Conservation (phyloP, 2,329 filamentous ascomycete species). For the Neofusicoccum laricinum region DNA sequence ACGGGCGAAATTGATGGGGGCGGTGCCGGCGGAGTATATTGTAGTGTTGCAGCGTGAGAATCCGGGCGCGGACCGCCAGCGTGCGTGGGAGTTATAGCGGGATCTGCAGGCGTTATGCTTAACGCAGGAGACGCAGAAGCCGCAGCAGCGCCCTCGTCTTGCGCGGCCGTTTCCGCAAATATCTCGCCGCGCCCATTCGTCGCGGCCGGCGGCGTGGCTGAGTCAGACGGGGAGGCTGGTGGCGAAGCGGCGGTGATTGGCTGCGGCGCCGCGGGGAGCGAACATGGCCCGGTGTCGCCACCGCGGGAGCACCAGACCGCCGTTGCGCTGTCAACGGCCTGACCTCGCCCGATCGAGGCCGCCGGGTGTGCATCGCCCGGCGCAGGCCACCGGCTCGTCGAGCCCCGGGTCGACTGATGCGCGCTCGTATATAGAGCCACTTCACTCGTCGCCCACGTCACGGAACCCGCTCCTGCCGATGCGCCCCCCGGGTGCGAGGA, state of each 20-base stretch:
- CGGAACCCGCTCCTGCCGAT: background rate
- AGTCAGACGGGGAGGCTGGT: slow-evolving; percentile 7
- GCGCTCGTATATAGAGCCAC: background rate
- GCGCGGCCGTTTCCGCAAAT: slow-evolving; percentile 11
- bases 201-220: slow-evolving; percentile 5
- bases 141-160: slow-evolving; percentile 1
- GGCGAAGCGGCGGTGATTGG: background rate
- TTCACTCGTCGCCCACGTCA: background rate
- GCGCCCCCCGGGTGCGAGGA: background rate
- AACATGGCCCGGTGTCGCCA: background rate
- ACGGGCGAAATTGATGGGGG: background rate
- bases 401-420: background rate
- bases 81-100: background rate
- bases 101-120: slow-evolving; percentile 9
- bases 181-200: slow-evolving; percentile 1
- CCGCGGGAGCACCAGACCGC: background rate
- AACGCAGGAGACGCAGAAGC: slow-evolving; percentile 9
- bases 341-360: background rate
- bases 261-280: background rate
- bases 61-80: background rate
- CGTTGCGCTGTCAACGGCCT: background rate
- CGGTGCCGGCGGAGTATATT: background rate
- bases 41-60: background rate
- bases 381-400: slow-evolving; percentile 2
- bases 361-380: background rate